Evolutionary conservation across 2,329 filamentous ascomycete genomes (phyloP).

Genomic region (Sclerotinia nivalis): DNA sequence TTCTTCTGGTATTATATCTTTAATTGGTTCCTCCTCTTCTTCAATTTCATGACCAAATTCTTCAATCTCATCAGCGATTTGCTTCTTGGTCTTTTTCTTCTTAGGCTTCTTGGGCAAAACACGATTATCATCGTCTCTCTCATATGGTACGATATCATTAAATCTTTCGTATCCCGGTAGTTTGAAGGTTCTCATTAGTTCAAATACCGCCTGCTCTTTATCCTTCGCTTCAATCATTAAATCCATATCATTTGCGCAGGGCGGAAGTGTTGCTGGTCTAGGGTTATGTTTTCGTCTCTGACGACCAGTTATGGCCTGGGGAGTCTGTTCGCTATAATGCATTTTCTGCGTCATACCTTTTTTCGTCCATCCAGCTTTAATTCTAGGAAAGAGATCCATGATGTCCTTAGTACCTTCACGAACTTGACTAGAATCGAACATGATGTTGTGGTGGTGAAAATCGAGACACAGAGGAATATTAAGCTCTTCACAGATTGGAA

Average conservation of each 20-base stretch:
- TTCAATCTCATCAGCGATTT: constrained; percentile 41
- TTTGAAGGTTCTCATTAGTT: constrained; percentile 85
- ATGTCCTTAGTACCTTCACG: constrained; percentile 87
- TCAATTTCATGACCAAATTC: constrained; percentile 40
- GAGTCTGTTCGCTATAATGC: constrained; percentile 86
- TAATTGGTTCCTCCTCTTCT: constrained; percentile 43
- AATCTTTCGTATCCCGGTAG: constrained; percentile 76
- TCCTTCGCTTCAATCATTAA: constrained; percentile 99
- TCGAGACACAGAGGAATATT: constrained; percentile 91
- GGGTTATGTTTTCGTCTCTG: constrained; percentile 84
- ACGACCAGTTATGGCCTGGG: constrained; percentile 72
- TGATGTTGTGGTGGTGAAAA: constrained; percentile 93
- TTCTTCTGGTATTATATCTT: constrained; percentile 50
- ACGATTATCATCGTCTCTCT: constrained; percentile 73
- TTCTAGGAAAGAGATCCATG: constrained; percentile 70
- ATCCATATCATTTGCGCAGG: constrained; percentile 81
- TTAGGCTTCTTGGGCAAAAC: constrained; percentile 50
- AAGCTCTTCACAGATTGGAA: constrained; percentile 90
- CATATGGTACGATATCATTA: constrained; percentile 75
- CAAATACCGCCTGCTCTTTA: constrained; percentile 95
- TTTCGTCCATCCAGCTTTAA: constrained; percentile 77
- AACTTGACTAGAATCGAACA: constrained; percentile 72
- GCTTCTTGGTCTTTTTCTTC: constrained; percentile 46
- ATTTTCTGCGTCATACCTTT: constrained; percentile 92
- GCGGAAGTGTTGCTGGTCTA: constrained; percentile 76